Percentiles rank a stretch among this genome's conserved stretches.
Conservation (phyloP, 2,329 filamentous ascomycete genomes). For the Neofusicoccum ribis region DNA sequence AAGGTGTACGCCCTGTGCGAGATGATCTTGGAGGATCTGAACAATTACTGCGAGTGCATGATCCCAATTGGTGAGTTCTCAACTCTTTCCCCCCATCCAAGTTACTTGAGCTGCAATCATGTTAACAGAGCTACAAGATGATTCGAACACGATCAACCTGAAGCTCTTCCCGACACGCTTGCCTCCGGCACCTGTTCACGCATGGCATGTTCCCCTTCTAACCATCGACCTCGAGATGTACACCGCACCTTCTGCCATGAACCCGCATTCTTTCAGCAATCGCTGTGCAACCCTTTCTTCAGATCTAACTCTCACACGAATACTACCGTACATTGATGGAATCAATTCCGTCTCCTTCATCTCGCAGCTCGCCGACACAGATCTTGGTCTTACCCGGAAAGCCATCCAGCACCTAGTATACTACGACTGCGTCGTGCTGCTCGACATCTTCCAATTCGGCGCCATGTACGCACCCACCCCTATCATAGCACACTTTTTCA, state of each 20-base stretch:
- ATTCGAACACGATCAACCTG: conserved; percentile 92
- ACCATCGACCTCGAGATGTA: conserved; percentile 49
- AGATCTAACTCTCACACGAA: conserved; percentile 74
- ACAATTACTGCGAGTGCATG: conserved; percentile 98
- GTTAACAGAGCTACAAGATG: conserved; percentile 57
- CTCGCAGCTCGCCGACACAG: conserved; percentile 79
- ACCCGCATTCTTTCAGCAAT: conserved; percentile 30
- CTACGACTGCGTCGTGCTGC: conserved; percentile 84
- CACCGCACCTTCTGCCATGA: conserved; percentile 8
- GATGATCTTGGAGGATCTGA: conserved; percentile 86
- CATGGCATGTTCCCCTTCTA: conserved; percentile 87
- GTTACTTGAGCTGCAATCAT: neutral
- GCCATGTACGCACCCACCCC: conserved; percentile 85
- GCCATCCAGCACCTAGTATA: conserved; percentile 88
- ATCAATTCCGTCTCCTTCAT: conserved; percentile 88
- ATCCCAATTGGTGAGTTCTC: conserved; percentile 77
- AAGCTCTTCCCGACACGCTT: conserved; percentile 87
- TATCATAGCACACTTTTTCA: conserved; percentile 76
- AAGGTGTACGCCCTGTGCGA: conserved; percentile 72
- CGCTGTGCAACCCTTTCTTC: conserved; percentile 55
- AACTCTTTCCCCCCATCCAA: neutral
- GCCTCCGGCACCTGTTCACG: conserved; percentile 73
- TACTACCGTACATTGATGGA: conserved; percentile 86
- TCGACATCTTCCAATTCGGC: conserved; percentile 93
- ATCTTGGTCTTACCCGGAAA: conserved; percentile 80